Evolutionary conservation across 192 early-diverging fungal genomes (phyloP), one percentile per base, ranked within the genome.

Genomic region (Coemansia sp.): DNA sequence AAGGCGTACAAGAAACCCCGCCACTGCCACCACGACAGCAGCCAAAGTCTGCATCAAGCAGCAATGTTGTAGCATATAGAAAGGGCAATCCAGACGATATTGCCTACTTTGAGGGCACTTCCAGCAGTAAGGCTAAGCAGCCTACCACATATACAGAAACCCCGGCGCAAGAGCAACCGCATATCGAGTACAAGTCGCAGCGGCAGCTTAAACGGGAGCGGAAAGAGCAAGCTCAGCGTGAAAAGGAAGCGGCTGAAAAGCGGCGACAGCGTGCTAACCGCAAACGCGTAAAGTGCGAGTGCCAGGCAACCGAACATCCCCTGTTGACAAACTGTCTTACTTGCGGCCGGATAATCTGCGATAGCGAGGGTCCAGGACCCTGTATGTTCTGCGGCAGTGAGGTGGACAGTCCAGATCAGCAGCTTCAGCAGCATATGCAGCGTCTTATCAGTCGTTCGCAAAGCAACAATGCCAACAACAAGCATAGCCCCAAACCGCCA

Each of bases 291-390:
- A 63, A 53, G 40, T 78, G 74, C 54, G 74, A 78, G 40, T 78
- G 74, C 60, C 74, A 78, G 39, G 81, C 78, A 10, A 57, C 78
- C 0, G 63, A 55, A 7, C 81, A 82, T 31, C 49, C 36, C 19
- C 52, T 82, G 49, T 23, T 82, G 2, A 76, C 73, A 3, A 82
- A 82, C 64, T 82, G 81, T 48, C 56, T 82, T 16, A 52, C 51
- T 11, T 82, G 81, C 50, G 81, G 81, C 7, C 81, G 73, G 28
- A 82, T 82, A 23, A 59, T 82, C 19, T 82, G 81, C 55, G 62
- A 57, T 18, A 35, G 26, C 16, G 81, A 82, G 31, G 81, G 81
- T 1, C 73, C 68, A 0, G 81, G 81, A 0, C 73, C 81, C 8
- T 82, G 81, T 55, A 61, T 77, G 59, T 74, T 68, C 38, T 82